Base-by-base conservation (phyloP, 495 filamentous ascomycete genomes). In the Evernia prunastri region DNA sequence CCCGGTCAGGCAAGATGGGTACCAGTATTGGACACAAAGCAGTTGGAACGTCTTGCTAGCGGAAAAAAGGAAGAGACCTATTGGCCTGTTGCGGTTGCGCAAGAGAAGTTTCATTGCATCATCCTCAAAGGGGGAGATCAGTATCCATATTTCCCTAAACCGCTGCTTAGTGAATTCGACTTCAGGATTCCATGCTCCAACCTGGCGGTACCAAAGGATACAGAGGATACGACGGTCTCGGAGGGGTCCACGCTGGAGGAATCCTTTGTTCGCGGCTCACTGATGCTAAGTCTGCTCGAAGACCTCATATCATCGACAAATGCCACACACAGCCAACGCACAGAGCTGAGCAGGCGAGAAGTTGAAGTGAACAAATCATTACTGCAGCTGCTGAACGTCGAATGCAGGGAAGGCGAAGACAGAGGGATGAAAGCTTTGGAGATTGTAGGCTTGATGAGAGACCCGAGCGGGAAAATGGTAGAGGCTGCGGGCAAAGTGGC, bases 81-180 rank as follows among this genome's bases (percentile, higher is more conserved):
- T 75, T 98, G 91, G 86, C 95, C 94, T 0, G 90, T 98, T 39
- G 94, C 93, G 13, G 92, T 97, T 3, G 91, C 92, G 20, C 85
- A 92, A 67, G 82, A 87, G 67, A 95, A 89, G 70, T 98, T 98
- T 75, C 92, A 97, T 78, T 97, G 95, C 76, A 96, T 97, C 75
- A 97, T 98, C 68, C 87, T 98, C 68, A 97, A 98, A 76, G 94
- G 94, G 61, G 89, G 87, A 17, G 95, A 98, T 70, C 82, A 87
- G 71, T 85, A 97, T 72, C 94, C 94, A 5, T 96, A 96, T 79
- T 97, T 97, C 78, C 94, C 94, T 1, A 87, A 91, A 8, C 92
- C 94, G 0, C 77, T 97, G 49, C 88, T 98, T 43, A 89, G 85
- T 64, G 94, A 98, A 74, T 97, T 97, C 70, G 91, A 93, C 47